phyloP scores from a whole-genome alignment of 345 rosid genomes.

The Anacardium occidentale region DNA sequence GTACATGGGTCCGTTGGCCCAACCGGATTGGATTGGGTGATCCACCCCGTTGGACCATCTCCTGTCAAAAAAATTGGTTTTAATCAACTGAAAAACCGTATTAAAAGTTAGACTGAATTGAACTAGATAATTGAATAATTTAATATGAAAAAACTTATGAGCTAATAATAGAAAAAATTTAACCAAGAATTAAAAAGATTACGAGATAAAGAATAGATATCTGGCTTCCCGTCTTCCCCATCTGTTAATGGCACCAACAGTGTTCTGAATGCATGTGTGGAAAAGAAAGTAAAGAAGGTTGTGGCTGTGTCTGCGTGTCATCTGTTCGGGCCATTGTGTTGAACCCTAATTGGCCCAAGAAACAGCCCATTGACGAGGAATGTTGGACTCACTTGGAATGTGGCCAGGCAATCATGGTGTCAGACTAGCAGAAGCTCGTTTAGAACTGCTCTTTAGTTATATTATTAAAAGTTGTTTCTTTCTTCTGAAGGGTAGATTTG shows the following conservation, averaged over 20 bases:
- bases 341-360: conserved; percentile 42
- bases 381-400: conserved; percentile 42
- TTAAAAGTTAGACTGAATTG: too few relatives aligned
- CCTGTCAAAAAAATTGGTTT: too few relatives aligned
- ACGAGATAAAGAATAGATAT: too few relatives aligned
- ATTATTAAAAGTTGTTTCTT: too few relatives aligned
- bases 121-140: too few relatives aligned
- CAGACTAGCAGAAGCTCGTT: background rate
- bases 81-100: too few relatives aligned
- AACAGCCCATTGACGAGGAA: conserved; percentile 31
- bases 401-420: conserved; percentile 33
- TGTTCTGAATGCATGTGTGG: conserved; percentile 41
- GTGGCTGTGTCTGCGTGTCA: conserved; percentile 49
- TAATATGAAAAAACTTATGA: too few relatives aligned
- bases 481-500: background rate
- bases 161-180: too few relatives aligned
- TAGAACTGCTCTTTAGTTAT: background rate
- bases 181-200: too few relatives aligned
- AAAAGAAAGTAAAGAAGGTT: conserved; percentile 44
- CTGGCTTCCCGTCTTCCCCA: conserved; percentile 6
- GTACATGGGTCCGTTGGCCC: too few relatives aligned
- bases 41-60: too few relatives aligned
- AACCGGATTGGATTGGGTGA: too few relatives aligned
- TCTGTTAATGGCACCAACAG: conserved; percentile 39
- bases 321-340: conserved; percentile 36